Percentiles rank a stretch among this genome's conserved stretches.
phyloP scores from a whole-genome alignment of 2,329 filamentous ascomycete genomes.

The Hymenoscyphus fraxineus region DNA sequence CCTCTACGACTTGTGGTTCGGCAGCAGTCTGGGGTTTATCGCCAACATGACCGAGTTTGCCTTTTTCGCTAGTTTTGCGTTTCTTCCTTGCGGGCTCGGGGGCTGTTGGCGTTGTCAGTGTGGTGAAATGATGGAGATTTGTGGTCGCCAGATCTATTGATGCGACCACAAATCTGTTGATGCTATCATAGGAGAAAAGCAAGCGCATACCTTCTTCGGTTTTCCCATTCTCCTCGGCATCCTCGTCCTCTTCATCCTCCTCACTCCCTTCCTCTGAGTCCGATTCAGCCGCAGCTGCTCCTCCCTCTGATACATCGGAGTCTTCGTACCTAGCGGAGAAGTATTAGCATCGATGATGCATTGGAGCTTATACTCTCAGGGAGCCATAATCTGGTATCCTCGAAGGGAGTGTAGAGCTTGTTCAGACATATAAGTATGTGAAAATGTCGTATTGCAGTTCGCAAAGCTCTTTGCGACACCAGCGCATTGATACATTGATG shows the following conservation, averaged over 20 bases:
- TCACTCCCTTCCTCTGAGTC: conserved; percentile 37
- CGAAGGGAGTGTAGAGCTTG: background rate
- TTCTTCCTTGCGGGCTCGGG: conserved; percentile 28
- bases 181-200: background rate
- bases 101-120: conserved; percentile 19
- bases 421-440: background rate
- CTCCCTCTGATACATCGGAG: conserved; percentile 26
- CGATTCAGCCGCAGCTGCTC: conserved; percentile 33
- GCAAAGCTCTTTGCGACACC: background rate
- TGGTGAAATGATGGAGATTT: background rate
- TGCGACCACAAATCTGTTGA: background rate
- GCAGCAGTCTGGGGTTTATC: conserved; percentile 14
- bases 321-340: conserved; percentile 32
- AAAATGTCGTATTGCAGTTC: background rate
- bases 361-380: background rate
- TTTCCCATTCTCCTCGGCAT: conserved; percentile 23
- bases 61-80: conserved; percentile 24
- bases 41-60: background rate
- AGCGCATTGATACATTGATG: background rate
- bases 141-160: background rate
- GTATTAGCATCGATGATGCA: conserved; percentile 16
- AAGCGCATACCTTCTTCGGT: conserved; percentile 22
- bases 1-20: conserved; percentile 14
- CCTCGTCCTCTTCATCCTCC: conserved; percentile 20
- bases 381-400: background rate